Evolutionary conservation across 2,329 filamentous ascomycete species (phyloP).

Genomic region (Didymosphaeria variabile): DNA sequence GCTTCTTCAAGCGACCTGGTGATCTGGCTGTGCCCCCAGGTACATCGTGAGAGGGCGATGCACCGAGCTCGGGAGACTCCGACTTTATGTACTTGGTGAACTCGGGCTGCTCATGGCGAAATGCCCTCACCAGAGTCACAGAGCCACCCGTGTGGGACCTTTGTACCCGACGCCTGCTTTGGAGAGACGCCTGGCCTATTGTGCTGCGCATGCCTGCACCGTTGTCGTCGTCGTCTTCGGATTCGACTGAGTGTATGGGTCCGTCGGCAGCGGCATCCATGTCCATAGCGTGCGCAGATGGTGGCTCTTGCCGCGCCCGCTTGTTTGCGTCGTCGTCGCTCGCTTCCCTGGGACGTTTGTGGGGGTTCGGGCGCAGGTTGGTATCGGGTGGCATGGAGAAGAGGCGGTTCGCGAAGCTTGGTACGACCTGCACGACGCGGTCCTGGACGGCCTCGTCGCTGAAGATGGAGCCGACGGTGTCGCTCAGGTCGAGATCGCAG

Average conservation of each 20-base stretch:
- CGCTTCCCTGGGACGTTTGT: conserved; percentile 33
- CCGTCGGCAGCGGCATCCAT: conserved; percentile 33
- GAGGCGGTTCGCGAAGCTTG: conserved; percentile 38
- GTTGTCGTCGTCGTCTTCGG: conserved; percentile 14
- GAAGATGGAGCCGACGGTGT: conserved; percentile 47
- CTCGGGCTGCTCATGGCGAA: conserved; percentile 30
- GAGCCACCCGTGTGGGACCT: conserved; percentile 32
- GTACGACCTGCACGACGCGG: conserved; percentile 44
- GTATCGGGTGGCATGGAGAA: conserved; percentile 44
- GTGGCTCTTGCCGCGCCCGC: conserved; percentile 33
- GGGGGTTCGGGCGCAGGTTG: conserved; percentile 36
- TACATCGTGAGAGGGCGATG: conserved; percentile 13
- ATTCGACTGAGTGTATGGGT: conserved; percentile 41
- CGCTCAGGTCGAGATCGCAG: conserved; percentile 47
- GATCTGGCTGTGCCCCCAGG: conserved; percentile 6
- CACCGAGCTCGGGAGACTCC: conserved; percentile 37
- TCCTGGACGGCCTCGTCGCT: conserved; percentile 34
- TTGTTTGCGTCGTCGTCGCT: conserved; percentile 30
- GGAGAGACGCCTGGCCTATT: too few relatives aligned
- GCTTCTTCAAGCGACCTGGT: not conserved
- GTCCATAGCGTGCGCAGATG: conserved; percentile 20
- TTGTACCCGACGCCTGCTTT: not conserved
- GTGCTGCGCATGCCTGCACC: not conserved
- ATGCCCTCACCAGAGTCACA: conserved; percentile 26
- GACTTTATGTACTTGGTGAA: conserved; percentile 33